These are phyloP conservation scores for Aureobasidium namibiae DNA, from an alignment of 2,329 filamentous ascomycete species.

Conservation along the genomic window DNA sequence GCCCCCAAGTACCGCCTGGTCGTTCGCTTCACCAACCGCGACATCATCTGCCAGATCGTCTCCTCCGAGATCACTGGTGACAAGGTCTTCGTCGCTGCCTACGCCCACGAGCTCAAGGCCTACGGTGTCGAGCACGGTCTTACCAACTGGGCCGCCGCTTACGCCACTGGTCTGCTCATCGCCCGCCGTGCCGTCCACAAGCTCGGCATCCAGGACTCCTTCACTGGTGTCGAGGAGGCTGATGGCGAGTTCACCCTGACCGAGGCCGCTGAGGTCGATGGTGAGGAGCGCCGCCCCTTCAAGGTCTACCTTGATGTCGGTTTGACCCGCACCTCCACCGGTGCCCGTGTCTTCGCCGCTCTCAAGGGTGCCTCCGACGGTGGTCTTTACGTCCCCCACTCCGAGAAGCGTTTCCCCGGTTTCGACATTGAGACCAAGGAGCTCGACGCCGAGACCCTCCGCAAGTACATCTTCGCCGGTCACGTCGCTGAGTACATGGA, in stretches of 20 bases:
- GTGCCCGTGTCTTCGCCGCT: slow-evolving; percentile 97
- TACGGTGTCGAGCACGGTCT: slow-evolving; percentile 98
- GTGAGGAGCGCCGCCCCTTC: slow-evolving; percentile 88
- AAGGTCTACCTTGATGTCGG: slow-evolving; percentile 98
- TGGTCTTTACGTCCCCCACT: slow-evolving; percentile 94
- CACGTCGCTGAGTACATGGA: slow-evolving; percentile 99
- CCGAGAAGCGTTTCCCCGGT: slow-evolving; percentile 98
- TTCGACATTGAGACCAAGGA: slow-evolving; percentile 97
- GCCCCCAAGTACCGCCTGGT: slow-evolving; percentile 99
- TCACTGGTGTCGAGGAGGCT: slow-evolving; percentile 92
- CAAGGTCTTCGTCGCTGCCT: slow-evolving; percentile 90
- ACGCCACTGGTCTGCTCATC: slow-evolving; percentile 91
- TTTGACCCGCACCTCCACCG: slow-evolving; percentile 92
- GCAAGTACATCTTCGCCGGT: slow-evolving; percentile 98
- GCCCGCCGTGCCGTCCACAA: slow-evolving; percentile 96
- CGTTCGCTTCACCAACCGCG: slow-evolving; percentile 74
- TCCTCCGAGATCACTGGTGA: slow-evolving; percentile 93
- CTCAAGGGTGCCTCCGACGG: slow-evolving; percentile 99
- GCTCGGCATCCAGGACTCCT: slow-evolving; percentile 88
- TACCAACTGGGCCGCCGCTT: slow-evolving; percentile 99
- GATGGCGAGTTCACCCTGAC: slow-evolving; percentile 95
- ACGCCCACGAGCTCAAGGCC: slow-evolving; percentile 94
- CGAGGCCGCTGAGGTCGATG: slow-evolving; percentile 85
- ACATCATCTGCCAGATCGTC: slow-evolving; percentile 98
- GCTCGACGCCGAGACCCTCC: slow-evolving; percentile 91